These are phyloP conservation scores for Orbilia blumenaviensis DNA, from an alignment of 2,329 filamentous ascomycete genomes.

Conservation along the genomic window DNA sequence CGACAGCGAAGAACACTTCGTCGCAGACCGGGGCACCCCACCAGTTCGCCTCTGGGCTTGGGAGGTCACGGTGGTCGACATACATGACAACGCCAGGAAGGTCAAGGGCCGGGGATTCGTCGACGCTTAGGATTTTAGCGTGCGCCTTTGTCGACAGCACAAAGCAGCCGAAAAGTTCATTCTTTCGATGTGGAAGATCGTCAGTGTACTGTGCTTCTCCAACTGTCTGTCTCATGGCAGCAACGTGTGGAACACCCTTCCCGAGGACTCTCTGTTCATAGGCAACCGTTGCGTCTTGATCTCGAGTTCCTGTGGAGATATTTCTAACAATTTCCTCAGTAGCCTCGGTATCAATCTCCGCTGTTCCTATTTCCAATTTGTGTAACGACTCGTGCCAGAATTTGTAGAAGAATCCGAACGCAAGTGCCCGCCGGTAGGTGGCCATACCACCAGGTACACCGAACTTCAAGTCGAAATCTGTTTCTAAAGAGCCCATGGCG, in stretches of 20 bases:
- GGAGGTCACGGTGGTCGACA: conserved; percentile 83
- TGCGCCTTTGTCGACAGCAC: conserved; percentile 89
- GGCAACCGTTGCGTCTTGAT: conserved; percentile 75
- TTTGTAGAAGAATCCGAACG: conserved; percentile 93
- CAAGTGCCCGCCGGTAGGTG: conserved; percentile 89
- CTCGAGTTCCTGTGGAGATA: conserved; percentile 81
- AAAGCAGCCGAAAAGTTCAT: conserved; percentile 87
- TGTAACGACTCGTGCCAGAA: conserved; percentile 91
- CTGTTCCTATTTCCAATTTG: conserved; percentile 65
- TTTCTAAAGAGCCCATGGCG: conserved; percentile 85
- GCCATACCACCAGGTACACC: conserved; percentile 97
- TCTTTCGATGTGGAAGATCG: conserved; percentile 85
- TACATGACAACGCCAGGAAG: conserved; percentile 86
- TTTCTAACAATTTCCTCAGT: conserved; percentile 84
- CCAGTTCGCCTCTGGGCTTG: conserved; percentile 80
- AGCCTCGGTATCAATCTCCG: conserved; percentile 69
- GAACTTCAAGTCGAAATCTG: conserved; percentile 87
- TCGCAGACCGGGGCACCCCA: conserved; percentile 88
- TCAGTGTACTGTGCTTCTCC: conserved; percentile 97
- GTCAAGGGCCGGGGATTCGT: conserved; percentile 78
- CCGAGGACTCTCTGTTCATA: conserved; percentile 86
- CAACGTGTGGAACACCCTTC: conserved; percentile 84
- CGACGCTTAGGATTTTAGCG: conserved; percentile 81
- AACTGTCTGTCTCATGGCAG: conserved; percentile 90
- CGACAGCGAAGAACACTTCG: conserved; percentile 90